Evolutionary conservation across 202 grass and related monocot species (phyloP), one percentile per base, ranked within the genome.

Genomic region (Miscanthus sacchariflorus): DNA sequence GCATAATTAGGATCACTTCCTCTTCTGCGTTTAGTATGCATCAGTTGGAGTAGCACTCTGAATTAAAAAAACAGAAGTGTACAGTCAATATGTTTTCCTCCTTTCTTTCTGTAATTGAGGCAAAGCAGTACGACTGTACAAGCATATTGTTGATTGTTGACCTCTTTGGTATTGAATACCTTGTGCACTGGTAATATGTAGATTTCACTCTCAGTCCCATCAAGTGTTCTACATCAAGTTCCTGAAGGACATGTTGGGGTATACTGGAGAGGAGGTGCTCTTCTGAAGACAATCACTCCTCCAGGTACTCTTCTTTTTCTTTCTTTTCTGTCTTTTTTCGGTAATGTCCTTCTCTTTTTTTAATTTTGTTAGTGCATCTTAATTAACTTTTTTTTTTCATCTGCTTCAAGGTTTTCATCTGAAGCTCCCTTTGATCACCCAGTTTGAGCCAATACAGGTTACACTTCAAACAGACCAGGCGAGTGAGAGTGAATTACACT

Each of bases 181-280:
- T 78, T 28, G 12, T 82, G 24, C 17, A 15, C 74, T 77, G 80
- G 66, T 78, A 78, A 65, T 90, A 90, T 88, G 77, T 77, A 99
- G 97, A 69, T 95, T 69, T 86, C 86, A 75, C 81, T 95, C 88
- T 76, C 92, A 17, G 88, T 90, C 39, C 88, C 92, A 59, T 81
- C 91, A 56, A 89, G 84, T 61, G 70, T 99, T 70, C 73, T 99
- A 69, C 97, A 99, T 90, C 97, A 99, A 97, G 94, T 99, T 71
- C 94, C 97, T 70, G 97, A 99, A 95, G 97, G 97, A 52, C 94
- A 99, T 89, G 94, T 99, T 77, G 97, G 97, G 9, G 97, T 97
- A 78, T 99, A 99, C 70, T 99, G 94, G 94, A 96, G 93, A 90
- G 97, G 97, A 54, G 97, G 97, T 63, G 97, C 97, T 89, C 94